Percentiles rank a stretch among this genome's conserved stretches.
phyloP scores from a whole-genome alignment of 139 green algal species.

The Chlamydomonas sphaeroides region DNA sequence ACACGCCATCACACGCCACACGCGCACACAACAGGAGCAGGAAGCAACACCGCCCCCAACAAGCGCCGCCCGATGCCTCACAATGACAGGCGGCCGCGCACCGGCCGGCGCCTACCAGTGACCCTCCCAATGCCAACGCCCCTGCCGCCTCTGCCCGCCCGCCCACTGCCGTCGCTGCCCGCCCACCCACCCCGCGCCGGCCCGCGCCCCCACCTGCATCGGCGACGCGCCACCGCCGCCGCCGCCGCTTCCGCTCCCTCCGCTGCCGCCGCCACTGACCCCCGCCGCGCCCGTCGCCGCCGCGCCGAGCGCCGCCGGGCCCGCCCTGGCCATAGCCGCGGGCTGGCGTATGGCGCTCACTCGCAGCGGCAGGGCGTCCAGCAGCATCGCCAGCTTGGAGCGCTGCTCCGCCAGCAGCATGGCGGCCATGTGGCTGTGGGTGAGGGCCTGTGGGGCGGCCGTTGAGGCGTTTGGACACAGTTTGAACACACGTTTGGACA shows the following conservation, averaged over 20 bases:
- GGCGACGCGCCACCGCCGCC: conserved; percentile 16
- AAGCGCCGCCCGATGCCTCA: too few relatives aligned
- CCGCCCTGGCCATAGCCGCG: not conserved
- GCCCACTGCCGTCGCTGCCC: too few relatives aligned
- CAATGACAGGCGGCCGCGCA: too few relatives aligned
- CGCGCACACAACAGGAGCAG: too few relatives aligned
- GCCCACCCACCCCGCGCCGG: not conserved
- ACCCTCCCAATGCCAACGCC: too few relatives aligned
- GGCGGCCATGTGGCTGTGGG: conserved; percentile 26
- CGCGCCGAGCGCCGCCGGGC: not conserved
- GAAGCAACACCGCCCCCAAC: too few relatives aligned
- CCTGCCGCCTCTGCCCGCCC: too few relatives aligned
- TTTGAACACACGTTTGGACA: too few relatives aligned
- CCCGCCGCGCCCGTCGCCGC: not conserved
- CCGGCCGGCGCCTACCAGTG: too few relatives aligned
- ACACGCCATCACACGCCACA: too few relatives aligned
- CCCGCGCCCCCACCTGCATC: conserved; percentile 39
- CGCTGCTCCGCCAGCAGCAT: conserved; percentile 60
- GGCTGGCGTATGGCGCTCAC: conserved; percentile 28
- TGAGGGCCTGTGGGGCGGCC: not conserved
- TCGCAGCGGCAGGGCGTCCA: conserved; percentile 62
- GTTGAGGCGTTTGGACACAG: too few relatives aligned
- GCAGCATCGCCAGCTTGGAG: conserved; percentile 45
- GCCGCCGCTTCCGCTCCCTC: not conserved
- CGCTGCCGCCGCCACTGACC: not conserved